Evolutionary conservation across 768 basidiomycete species (phyloP), one percentile per base, ranked within the genome.

Genomic region (Pholiota molesta): DNA sequence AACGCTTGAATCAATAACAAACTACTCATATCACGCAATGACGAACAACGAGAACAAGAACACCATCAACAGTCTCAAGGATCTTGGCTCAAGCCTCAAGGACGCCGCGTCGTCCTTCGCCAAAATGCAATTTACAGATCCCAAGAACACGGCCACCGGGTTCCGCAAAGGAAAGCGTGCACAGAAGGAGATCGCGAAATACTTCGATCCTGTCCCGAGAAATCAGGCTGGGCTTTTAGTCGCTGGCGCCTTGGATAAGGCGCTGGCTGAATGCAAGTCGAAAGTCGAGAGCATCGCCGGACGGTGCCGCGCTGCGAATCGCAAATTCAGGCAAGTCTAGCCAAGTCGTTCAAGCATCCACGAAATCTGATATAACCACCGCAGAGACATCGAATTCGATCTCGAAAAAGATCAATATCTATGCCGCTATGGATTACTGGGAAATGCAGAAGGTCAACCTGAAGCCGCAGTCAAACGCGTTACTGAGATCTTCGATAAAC

Each of bases 181-280:
- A 13, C 26, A 58, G 57, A 31, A 51, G 21, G 57, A 45, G 16
- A 58, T 58, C 23, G 33, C 49, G 33, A 19, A 58, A 19, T 72
- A 72, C 2, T 75, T 74, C 42, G 67, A 70, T 10, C 45, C 44
- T 17, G 28, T 58, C 13, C 57, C 57, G 3, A 72, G 82, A 61
- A 64, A 75, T 19, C 72, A 74, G 53, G 77, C 78, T 7, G 79
- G 83, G 1, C 62, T 84, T 14, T 75, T 83, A 1, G 82, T 86
- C 0, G 82, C 81, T 1, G 76, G 72, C 4, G 83, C 84, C 61
- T 72, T 85, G 1, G 78, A 84, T 44, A 81, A 79, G 55, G 84
- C 83, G 9, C 75, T 83, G 23, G 74, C 76, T 13, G 75, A 81
- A 31, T 85, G 84, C 64, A 78, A 77, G 62, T 69, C 66, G 11